A percentile compares a stretch with the other conserved stretches of the same genome.
phyloP scores from a whole-genome alignment of 345 rosid species.

The Eucalyptus sp. region DNA sequence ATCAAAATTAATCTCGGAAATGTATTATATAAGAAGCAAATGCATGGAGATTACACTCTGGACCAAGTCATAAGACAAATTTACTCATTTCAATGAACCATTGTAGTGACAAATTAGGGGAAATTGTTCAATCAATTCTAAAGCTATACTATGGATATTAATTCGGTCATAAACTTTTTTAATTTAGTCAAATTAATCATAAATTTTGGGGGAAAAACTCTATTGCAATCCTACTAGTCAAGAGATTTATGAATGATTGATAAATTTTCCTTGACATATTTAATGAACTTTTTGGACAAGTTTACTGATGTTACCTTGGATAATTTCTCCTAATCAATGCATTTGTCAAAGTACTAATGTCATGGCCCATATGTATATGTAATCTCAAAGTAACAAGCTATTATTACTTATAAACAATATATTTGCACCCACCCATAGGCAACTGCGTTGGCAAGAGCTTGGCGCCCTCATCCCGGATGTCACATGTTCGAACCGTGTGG shows the following conservation, averaged over 20 bases:
- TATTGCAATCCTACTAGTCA: neutral
- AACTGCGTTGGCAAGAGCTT: too few species aligned
- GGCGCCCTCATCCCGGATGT: too few species aligned
- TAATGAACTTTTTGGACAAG: neutral
- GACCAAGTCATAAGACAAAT: neutral
- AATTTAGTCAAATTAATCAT: neutral
- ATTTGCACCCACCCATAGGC: too few species aligned
- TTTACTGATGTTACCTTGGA: neutral
- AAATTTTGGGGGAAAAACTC: rapidly evolving
- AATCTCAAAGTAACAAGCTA: neutral
- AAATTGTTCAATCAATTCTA: too few species aligned
- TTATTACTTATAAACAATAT: too few species aligned
- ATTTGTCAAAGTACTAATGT: neutral
- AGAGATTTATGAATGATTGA: neutral
- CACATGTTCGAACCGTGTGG: too few species aligned
- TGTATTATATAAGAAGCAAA: neutral
- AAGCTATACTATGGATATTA: too few species aligned
- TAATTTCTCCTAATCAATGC: neutral
- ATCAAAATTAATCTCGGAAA: too few species aligned
- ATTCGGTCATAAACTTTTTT: too few species aligned
- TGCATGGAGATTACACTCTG: neutral
- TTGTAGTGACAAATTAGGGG: neutral
- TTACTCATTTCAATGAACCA: neutral
- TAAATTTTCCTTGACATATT: neutral
- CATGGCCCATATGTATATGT: neutral